Base-by-base conservation (phyloP, 2,329 filamentous ascomycete species). In the Paecilomyces sp. region DNA sequence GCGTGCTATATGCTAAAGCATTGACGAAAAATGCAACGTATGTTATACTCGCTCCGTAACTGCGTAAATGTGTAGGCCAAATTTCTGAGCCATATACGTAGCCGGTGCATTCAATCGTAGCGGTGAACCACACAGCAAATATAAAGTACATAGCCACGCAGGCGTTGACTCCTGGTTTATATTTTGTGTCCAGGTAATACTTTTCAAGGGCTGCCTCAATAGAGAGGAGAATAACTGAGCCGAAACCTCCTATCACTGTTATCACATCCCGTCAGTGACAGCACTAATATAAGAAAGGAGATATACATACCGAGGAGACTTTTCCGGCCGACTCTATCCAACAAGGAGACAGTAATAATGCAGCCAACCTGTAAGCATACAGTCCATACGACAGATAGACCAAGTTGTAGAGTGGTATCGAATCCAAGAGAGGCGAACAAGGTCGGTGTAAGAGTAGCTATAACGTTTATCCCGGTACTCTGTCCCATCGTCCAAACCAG, bases 61-160 rank as follows among this genome's bases (percentile, higher is more conserved):
- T 67, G n/a, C 70, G 67, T 3, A 71, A 57, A 58, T 72, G 69
- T 2, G 71, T 74, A 6, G 71, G 72, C 67, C 69, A 74, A 30
- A 74, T 73, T 58, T 74, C 72, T 15, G 65, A 68, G 11, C 64
- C 65, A 54, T 74, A 75, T 15, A 71, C 69, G 51, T 72, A 70
- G 18, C 33, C 56, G 15, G 56, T 51, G 25, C 56, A 57, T 25
- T 57, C 56, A 7, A 57, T 51, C 6, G 56, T 57, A 15, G 33
- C 36, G 12, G 33, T 51, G 36, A 50, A 57, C 33, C 33, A 47
- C 22, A 25, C 18, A 25, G 36, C 36, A 22, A 57, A 30, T 13
- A 57, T n/a, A 41, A 57, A 57, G 24, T 57, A 57, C 15, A 57
- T 13, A 25, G 56, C 56, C n/a, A 57, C 56, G 25, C 33, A 47